Evolutionary conservation across 2,329 filamentous ascomycete species (phyloP), one percentile per base, ranked within the genome.

Genomic region (Tolypocladium cylindrosporum): DNA sequence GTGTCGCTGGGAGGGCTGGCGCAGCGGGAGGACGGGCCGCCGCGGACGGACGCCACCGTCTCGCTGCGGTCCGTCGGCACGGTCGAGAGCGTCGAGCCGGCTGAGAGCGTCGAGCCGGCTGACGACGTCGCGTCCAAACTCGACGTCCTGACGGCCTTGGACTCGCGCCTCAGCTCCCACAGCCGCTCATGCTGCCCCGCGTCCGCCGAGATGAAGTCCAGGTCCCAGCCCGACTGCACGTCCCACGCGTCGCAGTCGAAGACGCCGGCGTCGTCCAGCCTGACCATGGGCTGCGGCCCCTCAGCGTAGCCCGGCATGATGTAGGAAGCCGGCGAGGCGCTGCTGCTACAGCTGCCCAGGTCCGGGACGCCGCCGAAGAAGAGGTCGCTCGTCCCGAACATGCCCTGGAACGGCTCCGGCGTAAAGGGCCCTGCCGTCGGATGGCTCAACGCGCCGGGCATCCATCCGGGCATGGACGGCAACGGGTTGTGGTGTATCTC

Each of bases 21-120:
- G 1, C 61, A 64, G n/a, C 62, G 61, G 3, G 68, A 66, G 27
- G 36, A 39, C 42, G 7, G 42, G 10, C 16, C 56, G 53, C 40
- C 56, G 54, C 48, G 51, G 36, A 24, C 3, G 31, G 55, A 52
- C n/a, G 59, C 64, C 14, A 65, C 48, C 42, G 62, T 57, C 51
- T 70, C 67, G 21, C 64, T 62, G 1, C 58, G 45, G 7, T 71
- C 70, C 5, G 68, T 70, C n/a, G 65, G 65, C 0, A 69, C 59
- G 1, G 70, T 66, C 0, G 71, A 73, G 7, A 68, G 43, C 3
- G 67, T 63, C 4, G 69, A 71, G 11, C 67, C 66, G 3, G 63
- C 62, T 4, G 71, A 73, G 7, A 68, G 43, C 3, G 67, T 63
- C 4, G 69, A 71, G 11, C 67, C 66, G 3, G 63, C 62, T 4